Evolutionary conservation across 345 rosid genomes (phyloP).

Genomic region (Streptanthus diversifolius): DNA sequence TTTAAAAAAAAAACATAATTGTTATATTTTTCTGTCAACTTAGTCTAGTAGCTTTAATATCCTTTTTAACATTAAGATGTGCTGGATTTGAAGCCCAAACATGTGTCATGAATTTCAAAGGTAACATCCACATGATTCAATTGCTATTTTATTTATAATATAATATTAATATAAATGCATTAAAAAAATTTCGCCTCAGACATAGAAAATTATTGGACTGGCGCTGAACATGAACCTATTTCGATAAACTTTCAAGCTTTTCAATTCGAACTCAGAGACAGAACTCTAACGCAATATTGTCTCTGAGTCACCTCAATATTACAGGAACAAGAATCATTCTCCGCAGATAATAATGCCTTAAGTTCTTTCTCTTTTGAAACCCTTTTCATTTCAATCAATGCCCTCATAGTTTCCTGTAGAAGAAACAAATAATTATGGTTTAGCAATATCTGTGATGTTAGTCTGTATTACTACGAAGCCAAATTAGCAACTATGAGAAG

Average conservation of each 20-base stretch:
- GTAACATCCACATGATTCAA: too few species aligned
- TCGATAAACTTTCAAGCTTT: background rate
- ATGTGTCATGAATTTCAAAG: too few species aligned
- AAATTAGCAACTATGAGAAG: background rate
- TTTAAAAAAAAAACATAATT: too few species aligned
- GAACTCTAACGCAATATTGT: background rate
- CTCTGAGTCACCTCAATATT: slow-evolving; percentile 62
- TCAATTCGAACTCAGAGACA: background rate
- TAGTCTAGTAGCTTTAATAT: too few species aligned
- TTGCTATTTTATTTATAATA: too few species aligned
- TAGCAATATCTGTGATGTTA: background rate
- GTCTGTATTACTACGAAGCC: background rate
- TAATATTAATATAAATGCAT: too few species aligned
- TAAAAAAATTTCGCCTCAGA: too few species aligned
- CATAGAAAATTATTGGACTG: too few species aligned
- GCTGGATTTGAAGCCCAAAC: too few species aligned
- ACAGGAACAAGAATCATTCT: slow-evolving; percentile 76
- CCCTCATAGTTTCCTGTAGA: slow-evolving; percentile 66
- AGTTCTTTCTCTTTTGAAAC: slow-evolving; percentile 80
- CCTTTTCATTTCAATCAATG: slow-evolving; percentile 72
- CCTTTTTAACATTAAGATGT: too few species aligned
- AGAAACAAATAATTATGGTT: background rate
- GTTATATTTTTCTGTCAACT: too few species aligned
- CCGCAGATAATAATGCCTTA: slow-evolving; percentile 80
- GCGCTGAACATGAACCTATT: too few species aligned